Percentiles rank a stretch among this genome's conserved stretches.
Evolutionary conservation across 441 rosid genomes (phyloP).

Genomic region (Sinapis alba): DNA sequence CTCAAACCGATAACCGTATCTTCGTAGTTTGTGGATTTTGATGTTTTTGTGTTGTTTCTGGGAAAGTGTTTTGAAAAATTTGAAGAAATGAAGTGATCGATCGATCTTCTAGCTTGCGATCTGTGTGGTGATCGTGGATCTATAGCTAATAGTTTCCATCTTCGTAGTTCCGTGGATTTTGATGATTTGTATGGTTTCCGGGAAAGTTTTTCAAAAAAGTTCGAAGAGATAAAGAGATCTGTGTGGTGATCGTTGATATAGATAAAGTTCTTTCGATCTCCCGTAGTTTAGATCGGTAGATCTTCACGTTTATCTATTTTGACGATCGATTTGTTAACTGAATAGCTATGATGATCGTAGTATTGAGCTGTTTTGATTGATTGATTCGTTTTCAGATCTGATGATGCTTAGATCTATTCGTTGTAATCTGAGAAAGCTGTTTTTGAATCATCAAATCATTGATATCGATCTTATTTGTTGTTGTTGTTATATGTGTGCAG

Average conservation of each 20-base stretch:
- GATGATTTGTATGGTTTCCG: not conserved
- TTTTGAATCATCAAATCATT: not conserved
- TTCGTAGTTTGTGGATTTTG: conserved; percentile 14
- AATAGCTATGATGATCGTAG: not conserved
- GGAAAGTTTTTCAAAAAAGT: not conserved
- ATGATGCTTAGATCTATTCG: not conserved
- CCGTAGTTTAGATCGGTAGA: not conserved
- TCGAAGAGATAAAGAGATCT: conserved; percentile 12
- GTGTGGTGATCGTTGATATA: not conserved
- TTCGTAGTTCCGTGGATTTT: no score
- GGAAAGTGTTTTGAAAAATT: not conserved
- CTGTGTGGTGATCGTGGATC: conserved; percentile 9
- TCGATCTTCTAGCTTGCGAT: conserved; percentile 15
- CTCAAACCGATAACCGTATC: not conserved
- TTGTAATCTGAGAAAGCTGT: not conserved
- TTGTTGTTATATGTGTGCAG: conserved; percentile 14
- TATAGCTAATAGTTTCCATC: not conserved
- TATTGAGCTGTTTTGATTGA: not conserved
- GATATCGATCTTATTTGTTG: not conserved
- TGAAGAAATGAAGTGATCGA: conserved; percentile 15
- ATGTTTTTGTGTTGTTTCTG: not conserved
- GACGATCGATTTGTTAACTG: not conserved
- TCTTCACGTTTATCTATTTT: not conserved
- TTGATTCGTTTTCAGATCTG: conserved; percentile 5
- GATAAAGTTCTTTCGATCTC: not conserved